Conservation (phyloP, 176 grass and related monocot genomes). For the Avena atlantica region DNA sequence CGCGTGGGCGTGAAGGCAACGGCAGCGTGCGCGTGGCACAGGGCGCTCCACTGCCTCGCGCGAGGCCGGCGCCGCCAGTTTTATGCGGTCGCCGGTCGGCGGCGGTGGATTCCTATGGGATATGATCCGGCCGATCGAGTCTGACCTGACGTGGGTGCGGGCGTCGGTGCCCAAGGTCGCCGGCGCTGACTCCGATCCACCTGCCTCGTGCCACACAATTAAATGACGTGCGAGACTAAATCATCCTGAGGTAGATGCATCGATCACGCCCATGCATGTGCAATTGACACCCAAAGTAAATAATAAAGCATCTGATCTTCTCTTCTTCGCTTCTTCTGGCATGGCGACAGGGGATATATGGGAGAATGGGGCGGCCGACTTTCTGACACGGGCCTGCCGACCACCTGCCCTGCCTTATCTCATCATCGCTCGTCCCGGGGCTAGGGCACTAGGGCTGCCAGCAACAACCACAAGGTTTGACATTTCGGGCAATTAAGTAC, state of each 20-base stretch:
- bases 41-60: background rate
- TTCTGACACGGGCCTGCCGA: background rate
- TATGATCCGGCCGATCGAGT: background rate
- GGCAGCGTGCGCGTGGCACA: background rate
- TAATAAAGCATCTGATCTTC: background rate
- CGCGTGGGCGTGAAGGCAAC: background rate
- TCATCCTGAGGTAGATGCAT: background rate
- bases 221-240: background rate
- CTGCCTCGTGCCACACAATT: conserved; percentile 17
- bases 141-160: background rate
- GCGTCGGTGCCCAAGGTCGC: background rate
- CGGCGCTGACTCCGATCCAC: conserved; percentile 8
- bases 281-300: too few relatives aligned
- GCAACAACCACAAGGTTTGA: background rate
- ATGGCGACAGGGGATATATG: background rate
- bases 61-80: background rate
- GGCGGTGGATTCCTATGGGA: background rate
- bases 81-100: background rate
- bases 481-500: background rate
- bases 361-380: conserved; percentile 20
- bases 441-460: background rate
- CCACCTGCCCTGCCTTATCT: background rate
- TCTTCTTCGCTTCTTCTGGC: background rate
- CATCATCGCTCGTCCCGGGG: background rate
- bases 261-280: background rate